A percentile compares a stretch with the other conserved stretches of the same genome.
Conservation (phyloP, 805 yeast genomes). For the Kodamaea sagamina region DNA sequence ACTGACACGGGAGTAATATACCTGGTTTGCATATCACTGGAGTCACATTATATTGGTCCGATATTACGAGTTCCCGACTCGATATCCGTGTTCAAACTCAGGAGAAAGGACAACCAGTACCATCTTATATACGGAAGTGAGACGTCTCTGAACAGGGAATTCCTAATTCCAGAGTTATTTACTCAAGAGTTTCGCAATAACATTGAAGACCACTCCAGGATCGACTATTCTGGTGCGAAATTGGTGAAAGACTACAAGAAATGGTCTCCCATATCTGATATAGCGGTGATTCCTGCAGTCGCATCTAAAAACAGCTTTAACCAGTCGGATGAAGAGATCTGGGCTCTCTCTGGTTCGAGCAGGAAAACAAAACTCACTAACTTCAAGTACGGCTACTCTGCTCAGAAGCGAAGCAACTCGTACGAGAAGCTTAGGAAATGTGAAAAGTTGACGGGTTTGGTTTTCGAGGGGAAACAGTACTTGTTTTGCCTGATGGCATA, state of each 20-base stretch:
- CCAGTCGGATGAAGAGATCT: conserved; percentile 39
- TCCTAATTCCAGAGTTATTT: conserved; percentile 29
- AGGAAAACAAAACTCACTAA: conserved; percentile 36
- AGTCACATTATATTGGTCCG: conserved; percentile 23
- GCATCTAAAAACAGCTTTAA: conserved; percentile 20
- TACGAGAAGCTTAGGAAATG: conserved; percentile 36
- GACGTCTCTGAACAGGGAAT: conserved; percentile 39
- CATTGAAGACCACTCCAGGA: conserved; percentile 12
- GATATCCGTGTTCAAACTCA: conserved; percentile 36
- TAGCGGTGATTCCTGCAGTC: conserved; percentile 34
- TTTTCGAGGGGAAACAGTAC: conserved; percentile 21
- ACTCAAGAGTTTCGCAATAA: conserved; percentile 14
- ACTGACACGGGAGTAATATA: conserved; percentile 38
- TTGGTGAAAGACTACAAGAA: conserved; percentile 36
- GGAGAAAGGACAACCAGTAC: conserved; percentile 20
- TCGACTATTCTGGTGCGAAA: conserved; percentile 25
- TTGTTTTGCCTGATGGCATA: conserved; percentile 41
- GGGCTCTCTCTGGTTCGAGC: conserved; percentile 43
- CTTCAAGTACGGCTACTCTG: conserved; percentile 34
- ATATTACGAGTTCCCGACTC: conserved; percentile 39
- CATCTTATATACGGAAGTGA: conserved; percentile 43
- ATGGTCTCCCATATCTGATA: conserved; percentile 52
- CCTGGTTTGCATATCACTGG: conserved; percentile 17
- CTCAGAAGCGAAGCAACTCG: conserved; percentile 25
- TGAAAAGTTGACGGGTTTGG: conserved; percentile 20